A percentile compares a stretch with the other conserved stretches of the same genome.
These are phyloP conservation scores for Misopates orontium DNA, from an alignment of 257 asterid species.

Conservation along the genomic window DNA sequence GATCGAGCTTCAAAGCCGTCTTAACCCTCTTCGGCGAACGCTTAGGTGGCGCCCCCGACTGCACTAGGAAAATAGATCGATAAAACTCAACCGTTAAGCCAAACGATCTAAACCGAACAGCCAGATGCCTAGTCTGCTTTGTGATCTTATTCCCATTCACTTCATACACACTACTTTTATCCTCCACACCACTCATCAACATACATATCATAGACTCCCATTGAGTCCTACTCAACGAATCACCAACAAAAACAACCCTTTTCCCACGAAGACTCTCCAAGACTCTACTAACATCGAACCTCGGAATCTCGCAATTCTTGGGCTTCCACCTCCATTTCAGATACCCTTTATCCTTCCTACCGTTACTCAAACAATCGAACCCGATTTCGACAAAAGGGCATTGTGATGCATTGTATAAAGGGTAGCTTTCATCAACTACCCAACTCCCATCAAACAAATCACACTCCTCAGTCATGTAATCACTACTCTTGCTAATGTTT, in stretches of 20 bases:
- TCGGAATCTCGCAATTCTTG: conserved; percentile 56
- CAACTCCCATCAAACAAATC: conserved; percentile 81
- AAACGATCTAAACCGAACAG: conserved; percentile 56
- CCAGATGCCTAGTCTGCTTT: conserved; percentile 72
- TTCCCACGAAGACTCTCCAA: conserved; percentile 77
- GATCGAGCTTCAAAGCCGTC: conserved; percentile 57
- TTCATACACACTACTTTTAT: conserved; percentile 72
- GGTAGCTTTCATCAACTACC: conserved; percentile 75
- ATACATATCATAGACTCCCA: conserved; percentile 97
- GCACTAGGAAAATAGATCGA: conserved; percentile 83
- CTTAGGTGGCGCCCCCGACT: conserved; percentile 62
- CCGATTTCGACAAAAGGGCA: conserved; percentile 81
- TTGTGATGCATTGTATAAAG: conserved; percentile 72
- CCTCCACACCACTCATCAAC: conserved; percentile 80
- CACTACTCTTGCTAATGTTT: conserved; percentile 25
- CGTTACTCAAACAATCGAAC: conserved; percentile 81
- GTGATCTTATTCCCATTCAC: conserved; percentile 75
- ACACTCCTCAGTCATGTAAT: conserved; percentile 41
- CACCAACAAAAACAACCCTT: conserved; percentile 89
- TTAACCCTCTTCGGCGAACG: conserved; percentile 87
- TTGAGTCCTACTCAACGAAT: conserved; percentile 86
- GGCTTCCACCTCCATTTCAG: conserved; percentile 95
- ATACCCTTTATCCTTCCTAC: conserved; percentile 71
- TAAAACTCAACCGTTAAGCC: conserved; percentile 73
- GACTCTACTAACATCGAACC: conserved; percentile 52